phyloP scores from a whole-genome alignment of 31 red algal species.

The Asparagopsis taxiformis region DNA sequence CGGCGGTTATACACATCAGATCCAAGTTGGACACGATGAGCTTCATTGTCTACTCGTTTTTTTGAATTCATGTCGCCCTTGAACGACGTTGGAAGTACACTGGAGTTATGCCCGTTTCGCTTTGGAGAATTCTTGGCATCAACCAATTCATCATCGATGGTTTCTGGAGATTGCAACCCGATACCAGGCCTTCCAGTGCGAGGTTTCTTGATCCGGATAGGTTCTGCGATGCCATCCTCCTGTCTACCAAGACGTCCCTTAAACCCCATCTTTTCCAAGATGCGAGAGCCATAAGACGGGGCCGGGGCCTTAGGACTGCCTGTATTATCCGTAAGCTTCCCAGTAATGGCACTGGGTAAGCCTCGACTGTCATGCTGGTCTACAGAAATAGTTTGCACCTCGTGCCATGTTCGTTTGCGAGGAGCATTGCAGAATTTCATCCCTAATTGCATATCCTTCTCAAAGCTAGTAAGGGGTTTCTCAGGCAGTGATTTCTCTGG shows the following conservation, averaged over 20 bases:
- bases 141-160: neutral
- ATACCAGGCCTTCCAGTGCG: slow-evolving; percentile 34
- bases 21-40: too few relatives aligned
- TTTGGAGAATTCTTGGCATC: neutral
- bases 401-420: neutral
- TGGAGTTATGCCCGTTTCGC: neutral
- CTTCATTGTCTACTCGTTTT: too few relatives aligned
- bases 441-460: slow-evolving; percentile 5
- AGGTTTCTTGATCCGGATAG: slow-evolving; percentile 7
- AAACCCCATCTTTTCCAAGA: slow-evolving; percentile 64
- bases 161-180: neutral
- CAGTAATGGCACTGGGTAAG: too few relatives aligned
- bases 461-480: slow-evolving; percentile 1
- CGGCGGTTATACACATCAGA: too few relatives aligned
- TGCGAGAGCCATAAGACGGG: slow-evolving; percentile 9
- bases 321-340: too few relatives aligned
- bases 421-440: slow-evolving; percentile 4
- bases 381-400: neutral
- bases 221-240: slow-evolving; percentile 36
- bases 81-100: too few relatives aligned
- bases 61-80: too few relatives aligned
- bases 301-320: neutral
- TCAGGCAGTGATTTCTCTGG: neutral
- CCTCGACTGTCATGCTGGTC: too few relatives aligned
- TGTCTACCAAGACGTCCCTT: slow-evolving; percentile 37